A percentile compares a stretch with the other conserved stretches of the same genome.
These are phyloP conservation scores for Chytriomyces confervae DNA, from an alignment of 192 early-diverging fungal genomes.

Conservation along the genomic window DNA sequence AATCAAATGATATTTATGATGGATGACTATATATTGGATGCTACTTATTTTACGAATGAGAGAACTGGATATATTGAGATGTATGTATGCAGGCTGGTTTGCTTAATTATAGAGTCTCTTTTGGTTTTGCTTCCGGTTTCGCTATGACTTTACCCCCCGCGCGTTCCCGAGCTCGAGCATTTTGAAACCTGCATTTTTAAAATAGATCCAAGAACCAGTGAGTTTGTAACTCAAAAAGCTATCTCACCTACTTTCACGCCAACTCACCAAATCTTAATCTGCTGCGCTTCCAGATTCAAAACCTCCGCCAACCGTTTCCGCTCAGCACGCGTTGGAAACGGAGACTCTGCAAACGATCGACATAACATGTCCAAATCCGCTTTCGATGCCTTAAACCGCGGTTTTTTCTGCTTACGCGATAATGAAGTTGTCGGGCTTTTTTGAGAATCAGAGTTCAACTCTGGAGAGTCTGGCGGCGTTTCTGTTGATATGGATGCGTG, in stretches of 20 bases:
- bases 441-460: too few relatives aligned
- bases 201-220: too few relatives aligned
- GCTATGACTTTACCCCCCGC: background rate
- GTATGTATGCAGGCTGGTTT: background rate
- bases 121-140: background rate
- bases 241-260: background rate
- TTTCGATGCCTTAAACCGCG: background rate
- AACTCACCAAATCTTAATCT: constrained; percentile 1
- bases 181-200: background rate
- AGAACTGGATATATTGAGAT: background rate
- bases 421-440: too few relatives aligned
- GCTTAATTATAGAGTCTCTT: too few relatives aligned
- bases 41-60: background rate
- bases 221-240: background rate
- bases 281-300: background rate
- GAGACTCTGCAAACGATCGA: background rate
- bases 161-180: background rate
- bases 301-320: background rate
- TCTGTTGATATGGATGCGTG: too few relatives aligned
- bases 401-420: background rate
- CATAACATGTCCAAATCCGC: background rate
- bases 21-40: background rate
- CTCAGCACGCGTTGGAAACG: background rate
- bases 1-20: background rate
- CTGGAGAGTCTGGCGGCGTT: too few relatives aligned